These are phyloP conservation scores for Dalbergia cultrata DNA, from an alignment of 306 rosid species.

Conservation along the genomic window DNA sequence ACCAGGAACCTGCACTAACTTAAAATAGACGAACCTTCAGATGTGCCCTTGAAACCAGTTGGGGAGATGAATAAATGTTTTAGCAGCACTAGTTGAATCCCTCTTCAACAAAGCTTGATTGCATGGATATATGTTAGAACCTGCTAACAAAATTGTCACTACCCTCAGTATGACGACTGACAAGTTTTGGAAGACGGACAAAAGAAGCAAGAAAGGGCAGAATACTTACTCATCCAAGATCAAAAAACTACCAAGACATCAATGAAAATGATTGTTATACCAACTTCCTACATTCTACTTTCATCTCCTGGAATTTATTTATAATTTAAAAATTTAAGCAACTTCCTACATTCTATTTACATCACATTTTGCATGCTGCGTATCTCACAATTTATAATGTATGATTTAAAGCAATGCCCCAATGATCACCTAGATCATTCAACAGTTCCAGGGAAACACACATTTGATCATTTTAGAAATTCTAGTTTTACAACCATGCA, in stretches of 20 bases:
- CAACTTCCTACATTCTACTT: not conserved
- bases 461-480: not conserved
- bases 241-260: conserved; percentile 20
- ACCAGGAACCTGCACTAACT: not conserved
- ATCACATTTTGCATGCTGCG: not conserved
- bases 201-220: conserved; percentile 21
- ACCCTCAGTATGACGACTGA: conserved; percentile 3
- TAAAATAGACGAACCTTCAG: conserved; percentile 35
- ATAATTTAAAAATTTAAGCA: not conserved
- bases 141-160: conserved; percentile 38
- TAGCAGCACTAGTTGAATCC: conserved; percentile 8
- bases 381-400: not conserved
- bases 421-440: not conserved
- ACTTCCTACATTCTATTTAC: not conserved
- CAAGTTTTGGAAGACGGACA: not conserved
- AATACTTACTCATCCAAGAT: conserved; percentile 26
- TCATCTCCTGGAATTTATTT: not conserved
- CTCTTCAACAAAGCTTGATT: conserved; percentile 17
- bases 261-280: not conserved
- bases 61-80: not conserved
- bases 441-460: conserved; percentile 4
- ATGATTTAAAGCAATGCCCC: not conserved
- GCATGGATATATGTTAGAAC: conserved; percentile 20
- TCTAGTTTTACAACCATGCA: not conserved
- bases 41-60: conserved; percentile 28